Conservation (phyloP, 1,139 yeast species). For the Pichia sorboxylosa region DNA sequence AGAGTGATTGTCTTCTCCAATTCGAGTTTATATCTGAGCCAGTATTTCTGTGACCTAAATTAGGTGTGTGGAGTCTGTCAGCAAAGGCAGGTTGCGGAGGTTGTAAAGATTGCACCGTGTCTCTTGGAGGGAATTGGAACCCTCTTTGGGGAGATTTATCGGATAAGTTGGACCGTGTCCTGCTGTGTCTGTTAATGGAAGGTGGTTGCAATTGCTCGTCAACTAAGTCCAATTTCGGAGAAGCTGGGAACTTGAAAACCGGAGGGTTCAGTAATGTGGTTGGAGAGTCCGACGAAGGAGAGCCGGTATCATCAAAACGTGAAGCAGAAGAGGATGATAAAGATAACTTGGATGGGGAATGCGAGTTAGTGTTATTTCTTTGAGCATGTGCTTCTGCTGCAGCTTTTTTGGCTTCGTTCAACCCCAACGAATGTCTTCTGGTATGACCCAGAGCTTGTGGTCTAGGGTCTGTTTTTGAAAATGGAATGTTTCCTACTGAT, state of each 20-base stretch:
- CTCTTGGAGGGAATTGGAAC: constrained; percentile 32
- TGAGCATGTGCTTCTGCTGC: constrained; percentile 83
- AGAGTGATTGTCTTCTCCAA: constrained; percentile 39
- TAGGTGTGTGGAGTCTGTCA: constrained; percentile 34
- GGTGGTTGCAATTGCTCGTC: background rate
- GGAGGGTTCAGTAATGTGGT: constrained; percentile 21
- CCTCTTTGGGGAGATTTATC: constrained; percentile 26
- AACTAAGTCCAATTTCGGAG: constrained; percentile 22
- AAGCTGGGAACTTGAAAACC: constrained; percentile 43
- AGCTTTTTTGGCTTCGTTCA: constrained; percentile 92
- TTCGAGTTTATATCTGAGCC: constrained; percentile 54
- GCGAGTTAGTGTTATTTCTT: constrained; percentile 26
- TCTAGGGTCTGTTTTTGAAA: constrained; percentile 16
- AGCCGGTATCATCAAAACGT: background rate
- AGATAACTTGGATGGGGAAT: constrained; percentile 25
- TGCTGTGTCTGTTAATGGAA: constrained; percentile 12
- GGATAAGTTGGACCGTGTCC: constrained; percentile 11
- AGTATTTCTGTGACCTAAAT: constrained; percentile 42
- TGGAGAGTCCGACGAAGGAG: background rate
- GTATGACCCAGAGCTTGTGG: constrained; percentile 49
- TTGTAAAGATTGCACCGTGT: constrained; percentile 16
- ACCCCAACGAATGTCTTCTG: constrained; percentile 85
- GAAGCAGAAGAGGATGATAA: constrained; percentile 20
- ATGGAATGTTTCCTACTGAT: constrained; percentile 17
- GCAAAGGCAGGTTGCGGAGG: constrained; percentile 23